phyloP scores from a whole-genome alignment of 108 stramenopile genomes.

The Nitzschia palea region DNA sequence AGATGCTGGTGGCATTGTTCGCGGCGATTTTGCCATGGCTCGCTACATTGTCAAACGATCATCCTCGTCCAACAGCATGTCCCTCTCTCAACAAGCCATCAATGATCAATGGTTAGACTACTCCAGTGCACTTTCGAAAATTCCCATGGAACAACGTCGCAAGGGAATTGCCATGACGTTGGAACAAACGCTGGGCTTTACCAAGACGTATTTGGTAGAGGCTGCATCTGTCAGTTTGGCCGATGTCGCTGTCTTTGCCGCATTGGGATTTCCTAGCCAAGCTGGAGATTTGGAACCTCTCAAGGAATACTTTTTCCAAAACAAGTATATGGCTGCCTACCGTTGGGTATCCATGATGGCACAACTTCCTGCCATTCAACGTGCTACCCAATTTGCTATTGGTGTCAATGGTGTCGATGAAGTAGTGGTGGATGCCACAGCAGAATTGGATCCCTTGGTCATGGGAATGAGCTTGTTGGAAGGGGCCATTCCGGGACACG shows the following conservation, averaged over 20 bases:
- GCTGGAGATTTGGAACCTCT: constrained; percentile 34
- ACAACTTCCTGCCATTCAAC: constrained; percentile 59
- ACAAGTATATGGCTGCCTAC: constrained; percentile 35
- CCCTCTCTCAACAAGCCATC: constrained; percentile 29
- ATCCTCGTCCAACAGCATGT: not conserved
- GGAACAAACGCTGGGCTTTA: constrained; percentile 57
- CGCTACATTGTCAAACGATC: constrained; percentile 33
- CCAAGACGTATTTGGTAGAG: constrained; percentile 73
- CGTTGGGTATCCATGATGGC: constrained; percentile 84
- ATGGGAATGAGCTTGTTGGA: constrained; percentile 78
- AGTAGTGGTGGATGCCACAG: constrained; percentile 40
- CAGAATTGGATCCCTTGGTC: constrained; percentile 59
- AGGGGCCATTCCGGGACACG: constrained; percentile 89
- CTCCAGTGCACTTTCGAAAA: constrained; percentile 56
- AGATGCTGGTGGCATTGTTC: constrained; percentile 33
- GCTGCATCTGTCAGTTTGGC: constrained; percentile 73
- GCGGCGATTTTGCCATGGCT: constrained; percentile 82
- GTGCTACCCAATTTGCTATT: constrained; percentile 76
- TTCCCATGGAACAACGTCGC: constrained; percentile 44
- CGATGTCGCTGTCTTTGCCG: constrained; percentile 84
- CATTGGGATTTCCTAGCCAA: constrained; percentile 71
- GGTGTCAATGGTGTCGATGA: constrained; percentile 65
- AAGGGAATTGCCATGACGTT: constrained; percentile 67
- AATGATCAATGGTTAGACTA: constrained; percentile 95
- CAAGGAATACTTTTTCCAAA: constrained; percentile 7